These are phyloP conservation scores for Taphrina populina DNA, from an alignment of 1,139 yeast species.

Conservation along the genomic window DNA sequence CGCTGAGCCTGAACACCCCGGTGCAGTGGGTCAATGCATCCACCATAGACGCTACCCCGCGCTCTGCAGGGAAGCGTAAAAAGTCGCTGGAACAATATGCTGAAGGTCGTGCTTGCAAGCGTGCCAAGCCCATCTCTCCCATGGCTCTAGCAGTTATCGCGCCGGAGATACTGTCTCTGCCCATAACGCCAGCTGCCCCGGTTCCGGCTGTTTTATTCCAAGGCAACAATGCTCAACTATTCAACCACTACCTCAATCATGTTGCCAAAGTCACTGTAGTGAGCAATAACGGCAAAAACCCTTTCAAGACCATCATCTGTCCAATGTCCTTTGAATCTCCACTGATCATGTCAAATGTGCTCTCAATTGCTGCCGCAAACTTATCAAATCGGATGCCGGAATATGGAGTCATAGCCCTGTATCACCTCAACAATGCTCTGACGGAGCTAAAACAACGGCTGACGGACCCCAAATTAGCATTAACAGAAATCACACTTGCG, in stretches of 20 bases:
- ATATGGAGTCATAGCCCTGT: slow-evolving; percentile 9
- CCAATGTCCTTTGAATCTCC: slow-evolving; percentile 26
- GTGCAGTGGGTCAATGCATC: background rate
- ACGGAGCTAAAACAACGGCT: slow-evolving; percentile 18
- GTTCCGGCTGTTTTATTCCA: slow-evolving; percentile 13
- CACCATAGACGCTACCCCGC: background rate
- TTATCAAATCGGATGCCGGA: slow-evolving; percentile 12
- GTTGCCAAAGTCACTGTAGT: slow-evolving; percentile 27
- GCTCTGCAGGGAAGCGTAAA: background rate
- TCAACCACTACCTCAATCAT: slow-evolving; percentile 28
- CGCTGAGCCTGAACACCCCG: background rate
- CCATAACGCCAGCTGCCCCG: slow-evolving; percentile 7
- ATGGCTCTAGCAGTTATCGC: slow-evolving; percentile 9
- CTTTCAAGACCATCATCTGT: slow-evolving; percentile 17
- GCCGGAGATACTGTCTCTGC: slow-evolving; percentile 1
- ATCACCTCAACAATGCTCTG: slow-evolving; percentile 21
- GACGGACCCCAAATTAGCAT: slow-evolving; percentile 5
- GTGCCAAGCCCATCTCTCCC: background rate
- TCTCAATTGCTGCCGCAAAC: slow-evolving; percentile 28
- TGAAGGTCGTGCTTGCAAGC: background rate
- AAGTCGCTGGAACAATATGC: background rate
- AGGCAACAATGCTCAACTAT: slow-evolving; percentile 19
- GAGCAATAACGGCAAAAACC: slow-evolving; percentile 14
- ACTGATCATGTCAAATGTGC: slow-evolving; percentile 26
- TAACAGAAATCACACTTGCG: slow-evolving; percentile 28